Base-by-base conservation (phyloP, 257 asterid genomes). In the Solanum pimpinellifolium region DNA sequence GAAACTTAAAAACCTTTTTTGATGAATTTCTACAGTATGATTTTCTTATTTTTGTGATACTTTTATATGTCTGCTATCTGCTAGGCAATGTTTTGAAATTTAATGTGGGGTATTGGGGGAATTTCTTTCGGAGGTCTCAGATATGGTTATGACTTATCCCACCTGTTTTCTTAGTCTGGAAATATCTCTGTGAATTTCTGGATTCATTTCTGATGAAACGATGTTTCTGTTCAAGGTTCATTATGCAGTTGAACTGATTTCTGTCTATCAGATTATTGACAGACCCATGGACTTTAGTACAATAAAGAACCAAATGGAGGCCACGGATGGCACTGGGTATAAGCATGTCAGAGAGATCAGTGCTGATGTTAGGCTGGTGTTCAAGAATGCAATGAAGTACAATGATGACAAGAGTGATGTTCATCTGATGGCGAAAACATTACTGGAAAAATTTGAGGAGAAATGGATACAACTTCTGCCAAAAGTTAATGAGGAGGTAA, bases 231-330 rank as follows among this genome's bases (percentile, higher is more conserved):
- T 81, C 42, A 49, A 81, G 85, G 46, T 49, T 31, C 23, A 29
- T 21, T 47, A 31, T 49, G 69, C 66, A 78, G 18, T 81, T 49
- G 69, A 29, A 49, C 23, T 49, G 7, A 18, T 81, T 29, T 81
- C 60, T 93, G 75, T 92, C 82, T 90, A 76, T 87, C 96, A 97
- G 99, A 93, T 97, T 33, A 97, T 97, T 91, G 98, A 95, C 93
- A 92, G 99, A 93, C 99, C 99, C 72, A 97, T 97, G 99, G 99
- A 97, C 89, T 97, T 97, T 92, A 95, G 97, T 90, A 95, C 99
- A 86, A 94, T 95, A 87, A 95, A 95, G 90, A 97, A 97, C 90
- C 99, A 95, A 94, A 95, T 97, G 97, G 99, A 97, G 90, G 98
- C 96, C 87, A 94, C 88, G 89, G 98, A 97, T 91, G 99, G 98